A percentile compares a stretch with the other conserved stretches of the same genome.
These are phyloP conservation scores for Coemansia sp. DNA, from an alignment of 192 early-diverging fungal species.

Conservation along the genomic window DNA sequence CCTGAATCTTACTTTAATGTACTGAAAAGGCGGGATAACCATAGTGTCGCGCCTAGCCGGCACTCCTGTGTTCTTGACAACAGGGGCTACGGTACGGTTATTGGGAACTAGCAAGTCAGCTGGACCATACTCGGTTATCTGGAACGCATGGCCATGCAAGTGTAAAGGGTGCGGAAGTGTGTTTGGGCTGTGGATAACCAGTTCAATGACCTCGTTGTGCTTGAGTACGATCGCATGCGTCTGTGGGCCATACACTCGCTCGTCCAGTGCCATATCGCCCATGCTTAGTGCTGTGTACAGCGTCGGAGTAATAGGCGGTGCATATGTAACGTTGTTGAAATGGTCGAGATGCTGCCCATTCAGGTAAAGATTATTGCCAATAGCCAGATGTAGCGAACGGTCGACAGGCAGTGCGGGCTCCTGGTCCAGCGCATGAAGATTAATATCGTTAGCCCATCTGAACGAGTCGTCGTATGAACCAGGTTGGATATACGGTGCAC, in stretches of 20 bases:
- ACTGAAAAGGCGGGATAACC: conserved; percentile 58
- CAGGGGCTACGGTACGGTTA: not conserved
- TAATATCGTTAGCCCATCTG: conserved; percentile 19
- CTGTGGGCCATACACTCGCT: conserved; percentile 65
- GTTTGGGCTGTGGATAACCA: conserved; percentile 70
- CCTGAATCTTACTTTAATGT: conserved; percentile 67
- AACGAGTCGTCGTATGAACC: not conserved
- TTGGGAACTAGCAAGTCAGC: conserved; percentile 31
- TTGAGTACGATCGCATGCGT: conserved; percentile 61
- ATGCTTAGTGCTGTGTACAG: conserved; percentile 59
- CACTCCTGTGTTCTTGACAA: conserved; percentile 17
- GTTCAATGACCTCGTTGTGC: conserved; percentile 62
- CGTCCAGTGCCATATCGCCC: conserved; percentile 55
- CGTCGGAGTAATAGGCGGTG: conserved; percentile 51
- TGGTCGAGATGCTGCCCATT: conserved; percentile 54
- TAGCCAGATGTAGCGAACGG: conserved; percentile 5
- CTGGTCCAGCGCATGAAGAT: not conserved
- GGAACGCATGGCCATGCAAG: conserved; percentile 79
- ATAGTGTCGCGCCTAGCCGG: conserved; percentile 70
- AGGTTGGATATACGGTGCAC: conserved; percentile 26
- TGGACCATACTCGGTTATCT: conserved; percentile 63
- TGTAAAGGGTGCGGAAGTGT: conserved; percentile 71
- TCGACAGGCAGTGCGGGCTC: conserved; percentile 15
- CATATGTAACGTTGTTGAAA: conserved; percentile 65
- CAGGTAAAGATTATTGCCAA: conserved; percentile 60